Percentiles rank a stretch among this genome's conserved stretches.
These are phyloP conservation scores for Coemansia sp. DNA, from an alignment of 192 early-diverging fungal genomes.

Conservation along the genomic window DNA sequence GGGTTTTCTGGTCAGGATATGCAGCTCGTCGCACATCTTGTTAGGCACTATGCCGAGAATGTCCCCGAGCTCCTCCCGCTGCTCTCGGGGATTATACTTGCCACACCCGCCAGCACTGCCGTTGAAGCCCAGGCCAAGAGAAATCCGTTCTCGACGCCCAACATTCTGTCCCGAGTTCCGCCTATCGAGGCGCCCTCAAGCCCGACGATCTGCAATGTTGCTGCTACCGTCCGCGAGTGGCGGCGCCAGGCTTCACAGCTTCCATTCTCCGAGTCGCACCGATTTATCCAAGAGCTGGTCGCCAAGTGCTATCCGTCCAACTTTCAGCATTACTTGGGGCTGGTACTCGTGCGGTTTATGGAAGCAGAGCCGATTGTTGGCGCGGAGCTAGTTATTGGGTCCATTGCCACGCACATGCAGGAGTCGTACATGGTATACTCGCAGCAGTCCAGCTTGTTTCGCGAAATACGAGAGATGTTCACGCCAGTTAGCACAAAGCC, in stretches of 20 bases:
- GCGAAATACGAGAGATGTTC: conserved; percentile 46
- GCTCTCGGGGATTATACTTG: conserved; percentile 10
- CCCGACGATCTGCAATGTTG: conserved; percentile 24
- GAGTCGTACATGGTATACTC: conserved; percentile 33
- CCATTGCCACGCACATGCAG: conserved; percentile 44
- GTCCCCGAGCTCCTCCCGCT: conserved; percentile 12
- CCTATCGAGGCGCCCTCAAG: conserved; percentile 28
- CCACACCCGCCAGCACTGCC: background rate
- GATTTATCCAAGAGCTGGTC: conserved; percentile 28
- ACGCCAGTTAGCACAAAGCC: background rate
- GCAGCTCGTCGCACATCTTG: conserved; percentile 27
- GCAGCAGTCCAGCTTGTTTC: conserved; percentile 27
- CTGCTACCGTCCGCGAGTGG: conserved; percentile 24
- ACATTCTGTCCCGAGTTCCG: conserved; percentile 24
- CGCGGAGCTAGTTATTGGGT: conserved; percentile 45
- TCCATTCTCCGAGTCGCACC: conserved; percentile 22
- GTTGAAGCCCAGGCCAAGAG: background rate
- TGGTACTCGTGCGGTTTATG: conserved; percentile 44
- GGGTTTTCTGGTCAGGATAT: conserved; percentile 23
- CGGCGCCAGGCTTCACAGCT: conserved; percentile 25
- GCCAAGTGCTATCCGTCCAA: conserved; percentile 37
- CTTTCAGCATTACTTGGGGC: conserved; percentile 33
- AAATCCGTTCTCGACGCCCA: conserved; percentile 25
- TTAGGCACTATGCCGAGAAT: conserved; percentile 20
- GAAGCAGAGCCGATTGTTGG: conserved; percentile 34